Evolutionary conservation across 306 rosid genomes (phyloP).

Genomic region (Elaeagnus macrophylla): DNA sequence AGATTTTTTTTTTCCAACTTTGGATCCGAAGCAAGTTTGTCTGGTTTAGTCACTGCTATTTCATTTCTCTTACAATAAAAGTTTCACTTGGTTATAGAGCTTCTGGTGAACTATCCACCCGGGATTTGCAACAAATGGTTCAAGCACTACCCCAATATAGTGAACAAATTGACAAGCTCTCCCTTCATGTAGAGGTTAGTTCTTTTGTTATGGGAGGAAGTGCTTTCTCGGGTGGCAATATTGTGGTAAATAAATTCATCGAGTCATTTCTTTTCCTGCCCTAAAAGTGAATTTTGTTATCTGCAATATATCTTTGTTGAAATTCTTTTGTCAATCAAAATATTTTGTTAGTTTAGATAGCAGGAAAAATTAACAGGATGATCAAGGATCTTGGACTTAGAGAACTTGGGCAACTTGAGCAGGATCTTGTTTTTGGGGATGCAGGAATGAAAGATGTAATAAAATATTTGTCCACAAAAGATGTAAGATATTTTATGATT

Average conservation of each 20-base stretch:
- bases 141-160: conserved; percentile 98
- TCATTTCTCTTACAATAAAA: conserved; percentile 15
- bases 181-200: conserved; percentile 94
- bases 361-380: conserved; percentile 60
- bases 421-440: conserved; percentile 90
- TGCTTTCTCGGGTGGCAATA: neutral
- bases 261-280: no score
- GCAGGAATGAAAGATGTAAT: conserved; percentile 87
- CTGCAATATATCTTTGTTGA: no score
- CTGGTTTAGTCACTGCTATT: neutral
- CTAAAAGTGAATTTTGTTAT: no score
- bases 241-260: neutral
- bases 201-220: conserved; percentile 11
- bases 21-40: neutral
- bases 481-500: conserved; percentile 41
- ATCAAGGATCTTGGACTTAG: conserved; percentile 72
- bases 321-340: no score
- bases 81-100: conserved; percentile 36
- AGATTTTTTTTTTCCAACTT: conserved; percentile 1
- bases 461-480: conserved; percentile 62
- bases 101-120: conserved; percentile 71
- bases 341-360: conserved; percentile 51
- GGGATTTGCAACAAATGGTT: conserved; percentile 89
- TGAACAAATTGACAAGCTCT: conserved; percentile 92
- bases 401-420: conserved; percentile 83